Percentiles rank a stretch among this genome's conserved stretches.
Conservation (phyloP, 2,329 filamentous ascomycete species). For the Xylariaceae sp. region DNA sequence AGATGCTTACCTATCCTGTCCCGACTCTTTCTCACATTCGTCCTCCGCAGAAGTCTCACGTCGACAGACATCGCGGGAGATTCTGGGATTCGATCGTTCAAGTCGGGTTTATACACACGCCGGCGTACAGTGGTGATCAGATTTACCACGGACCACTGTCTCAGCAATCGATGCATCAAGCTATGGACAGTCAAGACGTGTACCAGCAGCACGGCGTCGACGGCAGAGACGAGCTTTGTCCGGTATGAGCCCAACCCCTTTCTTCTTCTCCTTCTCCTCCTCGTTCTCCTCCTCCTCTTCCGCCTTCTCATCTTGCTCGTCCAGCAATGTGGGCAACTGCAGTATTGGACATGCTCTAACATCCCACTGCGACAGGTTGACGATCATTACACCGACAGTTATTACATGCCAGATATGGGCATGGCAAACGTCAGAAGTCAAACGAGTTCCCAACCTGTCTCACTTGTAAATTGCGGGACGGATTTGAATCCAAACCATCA, state of each 20-base stretch:
- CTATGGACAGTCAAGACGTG: conserved; percentile 23
- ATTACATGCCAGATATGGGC: conserved; percentile 15
- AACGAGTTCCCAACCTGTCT: conserved; percentile 28
- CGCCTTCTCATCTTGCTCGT: too few species aligned
- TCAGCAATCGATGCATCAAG: conserved; percentile 16
- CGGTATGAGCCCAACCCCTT: conserved; percentile 19
- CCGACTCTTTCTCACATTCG: conserved; percentile 7
- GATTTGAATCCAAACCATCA: conserved; percentile 25
- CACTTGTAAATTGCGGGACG: conserved; percentile 25
- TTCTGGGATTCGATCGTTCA: conserved; percentile 9
- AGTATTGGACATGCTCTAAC: conserved; percentile 12
- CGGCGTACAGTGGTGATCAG: conserved; percentile 7
- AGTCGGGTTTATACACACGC: conserved; percentile 4
- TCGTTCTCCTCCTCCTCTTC: too few species aligned
- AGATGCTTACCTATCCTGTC: conserved; percentile 12
- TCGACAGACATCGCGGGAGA: conserved; percentile 14
- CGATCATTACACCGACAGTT: conserved; percentile 16
- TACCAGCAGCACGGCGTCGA: conserved; percentile 21
- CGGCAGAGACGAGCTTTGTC: conserved; percentile 23
- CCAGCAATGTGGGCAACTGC: not conserved
- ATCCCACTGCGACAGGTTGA: conserved; percentile 19
- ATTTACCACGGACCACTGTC: conserved; percentile 15
- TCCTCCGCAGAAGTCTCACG: conserved; percentile 24
- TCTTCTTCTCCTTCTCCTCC: conserved; percentile 6
- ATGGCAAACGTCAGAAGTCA: conserved; percentile 22